Base-by-base conservation (phyloP, 441 rosid genomes). In the Syzygium syzygioides region DNA sequence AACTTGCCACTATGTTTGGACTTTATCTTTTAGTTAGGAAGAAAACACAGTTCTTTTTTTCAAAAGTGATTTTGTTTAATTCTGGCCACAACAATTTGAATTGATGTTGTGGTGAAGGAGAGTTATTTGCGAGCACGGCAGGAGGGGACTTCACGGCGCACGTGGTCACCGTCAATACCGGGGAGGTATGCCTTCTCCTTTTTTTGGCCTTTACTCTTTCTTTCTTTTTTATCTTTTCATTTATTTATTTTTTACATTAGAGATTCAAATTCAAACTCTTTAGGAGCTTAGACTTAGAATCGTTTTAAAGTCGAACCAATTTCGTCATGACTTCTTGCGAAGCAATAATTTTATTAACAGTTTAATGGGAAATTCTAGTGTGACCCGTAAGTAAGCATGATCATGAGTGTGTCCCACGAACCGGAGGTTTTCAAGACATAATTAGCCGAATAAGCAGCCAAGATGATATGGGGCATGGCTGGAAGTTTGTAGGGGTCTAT, bases 91-190 rank as follows among this genome's bases (percentile, higher is more conserved):
- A 34, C 83, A 79, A 86, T 48, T 91, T 90, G 85, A 80, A 83
- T 89, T 89, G 91, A 86, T 90, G 71, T 87, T 87, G n/a, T 41
- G 83, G 64, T 90, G 93, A 86, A 96, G 98, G 94, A 85, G 96
- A 93, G 60, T 53, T 91, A 86, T 91, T 92, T 87, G 92, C 91
- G n/a, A 91, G 79, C 89, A 91, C 94, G 4, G 97, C 95, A 48
- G 95, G 97, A 91, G 92, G 92, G 87, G 97, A 93, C 92, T 96
- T 96, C 90, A 94, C 91, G 37, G 94, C 94, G 26, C 95, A 95
- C 89, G 89, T 94, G 89, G 88, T 95, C 76, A 94, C 93, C 6
- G 93, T 95, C 41, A 84, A 93, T 79, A 87, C 93, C n/a, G 95
- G 95, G 45, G 98, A 96, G 95, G 98, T 96, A 90, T 76, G 64